Evolutionary conservation across 768 basidiomycete species (phyloP).

Genomic region (Fibroporia radiculosa): DNA sequence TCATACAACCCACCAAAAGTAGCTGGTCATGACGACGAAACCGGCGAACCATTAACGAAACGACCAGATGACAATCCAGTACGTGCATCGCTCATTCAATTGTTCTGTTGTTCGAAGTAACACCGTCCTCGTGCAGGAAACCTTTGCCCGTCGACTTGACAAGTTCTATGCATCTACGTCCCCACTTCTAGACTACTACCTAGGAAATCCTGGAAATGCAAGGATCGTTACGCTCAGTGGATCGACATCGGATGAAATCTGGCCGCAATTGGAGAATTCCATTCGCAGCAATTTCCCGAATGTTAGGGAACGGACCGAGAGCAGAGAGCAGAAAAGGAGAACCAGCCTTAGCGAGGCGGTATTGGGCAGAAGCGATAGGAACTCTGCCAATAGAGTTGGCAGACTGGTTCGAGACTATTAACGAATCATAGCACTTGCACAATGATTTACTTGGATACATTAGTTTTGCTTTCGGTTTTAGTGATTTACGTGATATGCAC

Average conservation of each 20-base stretch:
- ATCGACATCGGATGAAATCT: slow-evolving; percentile 80
- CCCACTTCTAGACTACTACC: slow-evolving; percentile 73
- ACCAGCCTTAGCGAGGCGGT: slow-evolving; percentile 51
- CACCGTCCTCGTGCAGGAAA: slow-evolving; percentile 1
- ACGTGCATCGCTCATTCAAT: too few species aligned
- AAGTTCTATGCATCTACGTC: slow-evolving; percentile 77
- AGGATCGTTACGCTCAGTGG: slow-evolving; percentile 59
- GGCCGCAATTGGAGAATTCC: slow-evolving; percentile 69
- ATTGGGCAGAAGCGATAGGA: slow-evolving; percentile 23
- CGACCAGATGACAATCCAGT: slow-evolving; percentile 89
- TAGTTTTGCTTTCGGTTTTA: too few species aligned
- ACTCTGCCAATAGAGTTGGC: slow-evolving; percentile 1
- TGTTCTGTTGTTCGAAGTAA: slow-evolving; percentile 4
- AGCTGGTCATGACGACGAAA: slow-evolving; percentile 75
- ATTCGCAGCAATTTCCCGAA: slow-evolving; percentile 51
- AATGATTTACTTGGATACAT: too few species aligned
- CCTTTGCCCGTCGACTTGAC: slow-evolving; percentile 63
- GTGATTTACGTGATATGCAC: too few species aligned
- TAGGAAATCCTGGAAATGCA: slow-evolving; percentile 29
- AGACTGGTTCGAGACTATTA: neutral
- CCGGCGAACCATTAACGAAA: slow-evolving; percentile 82
- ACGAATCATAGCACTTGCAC: too few species aligned
- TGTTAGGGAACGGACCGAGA: slow-evolving; percentile 43
- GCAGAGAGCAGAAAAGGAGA: slow-evolving; percentile 33
- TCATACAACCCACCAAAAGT: slow-evolving; percentile 81